Percentiles rank a stretch among this genome's conserved stretches.
These are phyloP conservation scores for Uncinocarpus reesii DNA, from an alignment of 2,329 filamentous ascomycete genomes.

Conservation along the genomic window DNA sequence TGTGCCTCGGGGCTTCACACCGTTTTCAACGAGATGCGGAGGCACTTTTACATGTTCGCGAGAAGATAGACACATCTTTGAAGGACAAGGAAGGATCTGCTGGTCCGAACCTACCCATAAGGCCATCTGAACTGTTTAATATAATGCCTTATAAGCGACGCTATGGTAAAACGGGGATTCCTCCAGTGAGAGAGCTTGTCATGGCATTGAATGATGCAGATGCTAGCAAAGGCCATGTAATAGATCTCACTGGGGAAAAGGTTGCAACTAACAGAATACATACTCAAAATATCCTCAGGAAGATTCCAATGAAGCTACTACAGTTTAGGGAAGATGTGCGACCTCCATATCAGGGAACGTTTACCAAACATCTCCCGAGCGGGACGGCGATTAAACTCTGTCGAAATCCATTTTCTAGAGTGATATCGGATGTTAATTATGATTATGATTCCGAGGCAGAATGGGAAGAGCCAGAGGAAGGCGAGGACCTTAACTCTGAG, in stretches of 20 bases:
- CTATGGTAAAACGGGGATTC: slow-evolving; percentile 25
- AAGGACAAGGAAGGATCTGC: slow-evolving; percentile 16
- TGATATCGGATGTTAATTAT: slow-evolving; percentile 48
- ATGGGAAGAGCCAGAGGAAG: slow-evolving; percentile 63
- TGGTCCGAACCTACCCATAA: slow-evolving; percentile 18
- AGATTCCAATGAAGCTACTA: slow-evolving; percentile 48
- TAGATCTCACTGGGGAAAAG: slow-evolving; percentile 31
- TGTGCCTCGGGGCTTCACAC: slow-evolving; percentile 53
- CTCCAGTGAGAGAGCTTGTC: slow-evolving; percentile 52
- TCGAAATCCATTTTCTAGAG: slow-evolving; percentile 45
- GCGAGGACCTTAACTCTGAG: slow-evolving; percentile 56
- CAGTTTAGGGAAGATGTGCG: slow-evolving; percentile 53
- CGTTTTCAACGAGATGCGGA: slow-evolving; percentile 50
- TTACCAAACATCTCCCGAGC: slow-evolving; percentile 40
- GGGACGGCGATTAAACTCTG: slow-evolving; percentile 38
- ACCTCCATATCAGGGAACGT: slow-evolving; percentile 54
- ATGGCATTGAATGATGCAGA: slow-evolving; percentile 42
- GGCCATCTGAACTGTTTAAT: slow-evolving; percentile 30
- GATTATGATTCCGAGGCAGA: slow-evolving; percentile 56
- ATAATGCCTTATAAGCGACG: slow-evolving; percentile 32
- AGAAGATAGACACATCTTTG: slow-evolving; percentile 38
- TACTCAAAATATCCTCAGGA: slow-evolving; percentile 35
- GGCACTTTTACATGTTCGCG: slow-evolving; percentile 45
- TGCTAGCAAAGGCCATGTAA: slow-evolving; percentile 25
- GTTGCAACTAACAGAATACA: slow-evolving; percentile 21